These are phyloP conservation scores for Cyberlindnera mycetangii DNA, from an alignment of 805 yeast genomes.

Conservation along the genomic window DNA sequence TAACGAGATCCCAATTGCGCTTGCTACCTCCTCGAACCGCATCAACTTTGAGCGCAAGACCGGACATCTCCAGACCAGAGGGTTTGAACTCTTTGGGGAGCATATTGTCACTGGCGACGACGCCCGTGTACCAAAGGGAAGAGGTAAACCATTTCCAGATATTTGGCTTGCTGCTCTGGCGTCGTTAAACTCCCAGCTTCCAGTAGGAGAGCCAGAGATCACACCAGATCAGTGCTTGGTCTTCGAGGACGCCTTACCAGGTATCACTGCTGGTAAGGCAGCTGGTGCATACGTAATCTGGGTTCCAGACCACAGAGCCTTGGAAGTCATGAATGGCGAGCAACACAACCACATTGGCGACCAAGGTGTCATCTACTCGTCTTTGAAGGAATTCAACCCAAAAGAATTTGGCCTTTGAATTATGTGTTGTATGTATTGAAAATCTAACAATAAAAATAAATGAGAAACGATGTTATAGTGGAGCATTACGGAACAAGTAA, in stretches of 20 bases:
- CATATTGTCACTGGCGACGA: slow-evolving; percentile 90
- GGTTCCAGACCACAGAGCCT: slow-evolving; percentile 86
- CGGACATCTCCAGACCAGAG: slow-evolving; percentile 51
- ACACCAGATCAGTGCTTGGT: slow-evolving; percentile 77
- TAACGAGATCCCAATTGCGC: slow-evolving; percentile 70
- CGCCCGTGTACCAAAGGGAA: slow-evolving; percentile 72
- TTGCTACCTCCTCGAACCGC: slow-evolving; percentile 81
- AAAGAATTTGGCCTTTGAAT: slow-evolving; percentile 41
- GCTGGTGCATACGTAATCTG: slow-evolving; percentile 88
- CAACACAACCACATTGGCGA: slow-evolving; percentile 49
- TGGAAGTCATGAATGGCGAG: slow-evolving; percentile 48
- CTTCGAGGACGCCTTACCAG: slow-evolving; percentile 95
- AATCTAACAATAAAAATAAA: background rate
- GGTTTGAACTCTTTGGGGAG: slow-evolving; percentile 59
- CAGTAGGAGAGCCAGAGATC: slow-evolving; percentile 42
- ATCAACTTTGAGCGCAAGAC: slow-evolving; percentile 71
- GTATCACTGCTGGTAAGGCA: slow-evolving; percentile 78
- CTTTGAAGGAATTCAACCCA: slow-evolving; percentile 52
- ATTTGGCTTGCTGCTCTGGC: slow-evolving; percentile 84
- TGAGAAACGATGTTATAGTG: slow-evolving; percentile 28
- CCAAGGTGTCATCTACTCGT: slow-evolving; percentile 53
- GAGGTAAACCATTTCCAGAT: slow-evolving; percentile 93
- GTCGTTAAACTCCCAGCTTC: slow-evolving; percentile 57
- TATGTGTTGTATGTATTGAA: background rate
- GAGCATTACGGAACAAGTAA: slow-evolving; percentile 70